A percentile compares a stretch with the other conserved stretches of the same genome.
Evolutionary conservation across 306 rosid species (phyloP).

Genomic region (Alnus rubra): DNA sequence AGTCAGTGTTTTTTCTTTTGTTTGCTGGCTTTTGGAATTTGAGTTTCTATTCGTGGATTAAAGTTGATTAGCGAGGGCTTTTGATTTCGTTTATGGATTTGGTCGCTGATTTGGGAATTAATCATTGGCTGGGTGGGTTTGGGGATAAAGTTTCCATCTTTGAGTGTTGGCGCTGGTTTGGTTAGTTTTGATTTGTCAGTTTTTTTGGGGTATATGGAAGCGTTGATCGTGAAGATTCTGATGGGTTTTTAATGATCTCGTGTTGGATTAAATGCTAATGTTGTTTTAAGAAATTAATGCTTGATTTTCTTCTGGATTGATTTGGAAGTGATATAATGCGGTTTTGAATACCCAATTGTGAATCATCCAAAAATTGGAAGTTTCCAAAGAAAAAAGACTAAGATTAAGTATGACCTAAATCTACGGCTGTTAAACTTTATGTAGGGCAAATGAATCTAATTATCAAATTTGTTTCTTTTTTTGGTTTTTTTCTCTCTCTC

Average conservation of each 20-base stretch:
- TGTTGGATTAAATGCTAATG: not conserved
- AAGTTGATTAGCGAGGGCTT: too few relatives aligned
- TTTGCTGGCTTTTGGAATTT: too few relatives aligned
- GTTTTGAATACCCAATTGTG: not conserved
- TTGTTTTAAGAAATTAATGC: not conserved
- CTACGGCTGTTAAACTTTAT: not conserved
- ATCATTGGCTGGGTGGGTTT: not conserved
- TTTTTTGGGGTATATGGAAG: conserved; percentile 5
- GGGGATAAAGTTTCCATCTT: not conserved
- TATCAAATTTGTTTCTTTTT: not conserved
- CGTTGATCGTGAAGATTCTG: not conserved
- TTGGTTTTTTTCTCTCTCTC: not conserved
- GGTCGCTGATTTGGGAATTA: not conserved
- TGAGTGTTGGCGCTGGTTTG: not conserved
- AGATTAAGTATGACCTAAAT: not conserved
- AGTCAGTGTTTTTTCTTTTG: too few relatives aligned
- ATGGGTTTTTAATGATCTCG: not conserved
- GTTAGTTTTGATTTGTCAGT: not conserved
- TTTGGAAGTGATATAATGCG: not conserved
- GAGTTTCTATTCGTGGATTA: too few relatives aligned
- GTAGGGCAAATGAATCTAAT: not conserved
- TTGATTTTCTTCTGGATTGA: not conserved
- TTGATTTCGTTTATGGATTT: too few relatives aligned
- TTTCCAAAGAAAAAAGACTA: not conserved
- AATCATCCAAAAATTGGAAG: not conserved